Percentiles rank a stretch among this genome's conserved stretches.
Conservation (phyloP, 2,329 filamentous ascomycete genomes). For the Madurella mycetomatis region DNA sequence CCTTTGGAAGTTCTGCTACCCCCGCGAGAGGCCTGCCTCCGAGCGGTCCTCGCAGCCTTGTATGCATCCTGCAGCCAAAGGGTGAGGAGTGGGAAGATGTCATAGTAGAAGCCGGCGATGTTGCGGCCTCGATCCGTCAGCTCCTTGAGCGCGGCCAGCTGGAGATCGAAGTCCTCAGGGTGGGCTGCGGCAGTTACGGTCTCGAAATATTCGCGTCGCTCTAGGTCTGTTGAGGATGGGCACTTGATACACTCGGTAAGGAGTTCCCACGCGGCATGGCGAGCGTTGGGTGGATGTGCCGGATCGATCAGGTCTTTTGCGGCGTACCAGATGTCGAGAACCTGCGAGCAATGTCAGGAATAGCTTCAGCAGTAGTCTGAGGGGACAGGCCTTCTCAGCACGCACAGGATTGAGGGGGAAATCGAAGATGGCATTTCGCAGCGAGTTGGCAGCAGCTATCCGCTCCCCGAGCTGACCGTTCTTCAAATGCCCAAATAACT, state of each 20-base stretch:
- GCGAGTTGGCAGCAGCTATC: constrained; percentile 52
- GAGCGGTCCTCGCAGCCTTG: constrained; percentile 46
- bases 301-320: constrained; percentile 61
- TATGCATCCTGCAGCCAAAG: constrained; percentile 57
- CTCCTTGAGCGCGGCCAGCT: constrained; percentile 59
- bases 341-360: constrained; percentile 16
- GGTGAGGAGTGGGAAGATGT: constrained; percentile 58
- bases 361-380: not conserved
- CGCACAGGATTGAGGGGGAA: constrained; percentile 52
- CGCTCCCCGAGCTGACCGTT: constrained; percentile 50
- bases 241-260: constrained; percentile 63
- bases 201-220: constrained; percentile 62
- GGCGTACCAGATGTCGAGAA: constrained; percentile 61
- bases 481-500: constrained; percentile 52
- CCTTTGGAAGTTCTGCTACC: constrained; percentile 38
- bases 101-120: constrained; percentile 63
- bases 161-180: constrained; percentile 61
- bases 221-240: constrained; percentile 58
- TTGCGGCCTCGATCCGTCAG: constrained; percentile 59
- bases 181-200: constrained; percentile 54
- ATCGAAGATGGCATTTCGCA: constrained; percentile 53
- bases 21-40: constrained; percentile 43
- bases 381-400: not conserved
- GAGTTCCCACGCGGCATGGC: constrained; percentile 61
- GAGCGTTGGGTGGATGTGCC: constrained; percentile 48